phyloP scores from a whole-genome alignment of 495 filamentous ascomycete genomes.

The Daldinia decipiens region DNA sequence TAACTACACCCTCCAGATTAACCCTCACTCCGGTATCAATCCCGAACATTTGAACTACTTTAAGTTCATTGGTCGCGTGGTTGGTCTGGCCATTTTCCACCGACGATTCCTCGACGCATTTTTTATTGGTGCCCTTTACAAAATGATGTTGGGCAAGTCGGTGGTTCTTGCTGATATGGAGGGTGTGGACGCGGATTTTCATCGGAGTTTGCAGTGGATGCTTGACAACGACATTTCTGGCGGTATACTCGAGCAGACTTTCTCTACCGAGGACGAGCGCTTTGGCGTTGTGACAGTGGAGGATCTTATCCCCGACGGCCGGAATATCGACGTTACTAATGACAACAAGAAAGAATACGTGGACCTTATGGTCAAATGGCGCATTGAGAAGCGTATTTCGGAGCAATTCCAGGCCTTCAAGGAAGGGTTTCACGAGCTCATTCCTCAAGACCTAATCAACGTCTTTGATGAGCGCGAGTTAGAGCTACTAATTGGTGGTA shows the following conservation, averaged over 20 bases:
- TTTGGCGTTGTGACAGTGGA: conserved; percentile 94
- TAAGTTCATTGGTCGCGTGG: conserved; percentile 99
- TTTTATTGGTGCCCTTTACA: conserved; percentile 99
- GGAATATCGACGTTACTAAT: conserved; percentile 94
- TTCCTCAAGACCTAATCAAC: conserved; percentile 94
- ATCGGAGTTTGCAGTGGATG: conserved; percentile 94
- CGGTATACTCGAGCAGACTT: conserved; percentile 90
- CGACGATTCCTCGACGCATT: conserved; percentile 97
- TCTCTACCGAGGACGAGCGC: conserved; percentile 95
- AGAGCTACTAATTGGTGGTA: conserved; percentile 96
- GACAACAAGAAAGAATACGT: conserved; percentile 96
- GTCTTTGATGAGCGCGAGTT: conserved; percentile 99
- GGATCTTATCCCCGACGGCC: conserved; percentile 89
- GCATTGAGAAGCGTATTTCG: conserved; percentile 96
- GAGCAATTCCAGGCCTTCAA: conserved; percentile 99
- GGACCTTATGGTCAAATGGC: conserved; percentile 98
- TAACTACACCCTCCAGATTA: conserved; percentile 99
- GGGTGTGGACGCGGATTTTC: conserved; percentile 97
- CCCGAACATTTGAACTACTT: conserved; percentile 99
- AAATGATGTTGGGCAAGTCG: conserved; percentile 97
- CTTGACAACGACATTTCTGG: conserved; percentile 94
- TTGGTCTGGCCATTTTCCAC: conserved; percentile 98
- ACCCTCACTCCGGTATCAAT: conserved; percentile 99
- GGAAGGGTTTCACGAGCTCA: conserved; percentile 96
- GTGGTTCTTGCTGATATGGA: conserved; percentile 97